These are phyloP conservation scores for Leccinum subtestaceum DNA, from an alignment of 768 basidiomycete genomes.

Conservation along the genomic window DNA sequence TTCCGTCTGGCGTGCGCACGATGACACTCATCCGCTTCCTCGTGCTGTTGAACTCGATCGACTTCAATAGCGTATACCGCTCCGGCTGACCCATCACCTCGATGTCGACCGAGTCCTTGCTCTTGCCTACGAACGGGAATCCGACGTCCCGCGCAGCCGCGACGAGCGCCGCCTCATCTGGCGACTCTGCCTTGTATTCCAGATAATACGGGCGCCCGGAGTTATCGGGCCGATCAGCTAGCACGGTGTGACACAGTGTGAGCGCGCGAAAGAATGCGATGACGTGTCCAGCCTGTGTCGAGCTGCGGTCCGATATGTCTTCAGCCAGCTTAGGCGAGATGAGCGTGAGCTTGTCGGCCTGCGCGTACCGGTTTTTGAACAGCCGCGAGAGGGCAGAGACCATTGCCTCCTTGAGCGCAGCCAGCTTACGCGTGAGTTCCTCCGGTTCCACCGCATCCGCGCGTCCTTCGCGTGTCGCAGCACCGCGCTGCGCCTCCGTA, in stretches of 20 bases:
- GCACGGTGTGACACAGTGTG: slow-evolving; percentile 90
- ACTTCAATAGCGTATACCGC: slow-evolving; percentile 71
- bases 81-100: slow-evolving; percentile 90
- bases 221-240: slow-evolving; percentile 73
- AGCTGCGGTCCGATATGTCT: slow-evolving; percentile 62
- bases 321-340: slow-evolving; percentile 83
- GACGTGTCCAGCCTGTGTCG: slow-evolving; percentile 61
- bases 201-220: slow-evolving; percentile 57
- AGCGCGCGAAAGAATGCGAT: slow-evolving; percentile 91
- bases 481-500: slow-evolving; percentile 93
- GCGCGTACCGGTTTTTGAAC: slow-evolving; percentile 88
- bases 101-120: slow-evolving; percentile 76
- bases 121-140: slow-evolving; percentile 81
- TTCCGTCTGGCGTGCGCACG: slow-evolving; percentile 80
- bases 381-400: slow-evolving; percentile 64
- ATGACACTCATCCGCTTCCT: slow-evolving; percentile 96
- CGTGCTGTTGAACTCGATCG: slow-evolving; percentile 92
- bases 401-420: slow-evolving; percentile 72
- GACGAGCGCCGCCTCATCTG: slow-evolving; percentile 93
- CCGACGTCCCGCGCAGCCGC: slow-evolving; percentile 89
- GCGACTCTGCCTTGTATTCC: slow-evolving; percentile 95
- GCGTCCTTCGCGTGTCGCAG: slow-evolving; percentile 78
- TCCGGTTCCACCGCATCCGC: slow-evolving; percentile 62
- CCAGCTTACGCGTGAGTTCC: slow-evolving; percentile 68
- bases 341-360: slow-evolving; percentile 78